A percentile compares a stretch with the other conserved stretches of the same genome.
phyloP scores from a whole-genome alignment of 164 flowering plant genomes.

The Nymphaea colorata region DNA sequence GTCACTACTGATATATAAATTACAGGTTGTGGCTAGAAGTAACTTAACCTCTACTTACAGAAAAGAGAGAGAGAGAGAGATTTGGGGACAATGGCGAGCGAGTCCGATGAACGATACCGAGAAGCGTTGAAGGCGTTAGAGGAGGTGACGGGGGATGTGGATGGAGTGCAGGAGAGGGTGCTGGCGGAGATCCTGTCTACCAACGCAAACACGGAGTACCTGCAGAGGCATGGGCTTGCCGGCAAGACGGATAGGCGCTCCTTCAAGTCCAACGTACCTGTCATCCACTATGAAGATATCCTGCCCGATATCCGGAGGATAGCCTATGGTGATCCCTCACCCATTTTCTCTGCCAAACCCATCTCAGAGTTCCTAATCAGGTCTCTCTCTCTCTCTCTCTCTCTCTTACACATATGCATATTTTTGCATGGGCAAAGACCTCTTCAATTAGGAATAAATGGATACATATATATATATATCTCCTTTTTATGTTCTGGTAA shows the following conservation, averaged over 20 bases:
- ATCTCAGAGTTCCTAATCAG: slow-evolving; percentile 74
- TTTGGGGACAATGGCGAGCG: too few relatives aligned
- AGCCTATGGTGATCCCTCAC: slow-evolving; percentile 58
- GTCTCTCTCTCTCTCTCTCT: slow-evolving; percentile 11
- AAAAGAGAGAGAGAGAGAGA: too few relatives aligned
- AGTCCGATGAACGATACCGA: background rate
- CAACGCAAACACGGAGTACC: slow-evolving; percentile 55
- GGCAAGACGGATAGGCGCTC: slow-evolving; percentile 44
- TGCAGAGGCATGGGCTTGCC: slow-evolving; percentile 21
- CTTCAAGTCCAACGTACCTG: slow-evolving; percentile 53
- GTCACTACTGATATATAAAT: too few relatives aligned
- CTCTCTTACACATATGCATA: background rate
- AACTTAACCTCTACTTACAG: too few relatives aligned
- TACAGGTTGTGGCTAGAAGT: too few relatives aligned
- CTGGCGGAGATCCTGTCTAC: slow-evolving; percentile 35
- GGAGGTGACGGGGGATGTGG: slow-evolving; percentile 43
- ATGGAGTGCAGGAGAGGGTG: slow-evolving; percentile 44
- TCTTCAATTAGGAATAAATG: background rate
- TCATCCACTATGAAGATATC: slow-evolving; percentile 56
- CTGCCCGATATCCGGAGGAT: slow-evolving; percentile 58
- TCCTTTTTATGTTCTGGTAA: too few relatives aligned
- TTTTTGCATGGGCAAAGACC: background rate
- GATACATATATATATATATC: background rate
- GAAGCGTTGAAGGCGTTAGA: slow-evolving; percentile 51
- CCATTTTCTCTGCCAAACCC: slow-evolving; percentile 47